Percentiles rank a stretch among this genome's conserved stretches.
These are phyloP conservation scores for Umbelopsis sp. DNA, from an alignment of 192 early-diverging fungal genomes.

Conservation along the genomic window DNA sequence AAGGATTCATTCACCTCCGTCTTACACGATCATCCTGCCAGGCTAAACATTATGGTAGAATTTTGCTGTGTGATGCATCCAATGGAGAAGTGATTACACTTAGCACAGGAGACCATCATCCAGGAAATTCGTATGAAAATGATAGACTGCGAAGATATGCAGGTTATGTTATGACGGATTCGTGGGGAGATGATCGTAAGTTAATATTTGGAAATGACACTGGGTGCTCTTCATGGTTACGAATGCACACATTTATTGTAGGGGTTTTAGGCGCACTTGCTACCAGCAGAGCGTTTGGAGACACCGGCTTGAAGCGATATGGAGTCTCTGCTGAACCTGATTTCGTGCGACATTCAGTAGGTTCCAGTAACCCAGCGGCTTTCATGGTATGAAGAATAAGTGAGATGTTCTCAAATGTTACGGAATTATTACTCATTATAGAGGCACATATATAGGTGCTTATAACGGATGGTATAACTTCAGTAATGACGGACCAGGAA, in stretches of 20 bases:
- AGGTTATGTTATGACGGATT: conserved; percentile 74
- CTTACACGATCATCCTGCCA: neutral
- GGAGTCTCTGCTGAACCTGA: conserved; percentile 76
- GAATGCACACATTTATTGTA: neutral
- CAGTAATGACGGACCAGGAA: conserved; percentile 75
- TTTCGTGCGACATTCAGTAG: conserved; percentile 52
- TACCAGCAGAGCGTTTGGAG: conserved; percentile 70
- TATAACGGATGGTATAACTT: conserved; percentile 70
- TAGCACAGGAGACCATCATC: conserved; percentile 67
- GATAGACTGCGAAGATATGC: conserved; percentile 70
- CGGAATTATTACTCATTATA: neutral
- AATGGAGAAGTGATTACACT: conserved; percentile 59
- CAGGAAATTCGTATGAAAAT: conserved; percentile 55
- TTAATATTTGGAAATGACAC: neutral
- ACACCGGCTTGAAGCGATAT: conserved; percentile 68
- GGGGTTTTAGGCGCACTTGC: conserved; percentile 63
- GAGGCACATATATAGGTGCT: conserved; percentile 34
- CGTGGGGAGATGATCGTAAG: conserved; percentile 69
- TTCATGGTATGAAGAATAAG: conserved; percentile 48
- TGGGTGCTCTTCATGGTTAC: neutral
- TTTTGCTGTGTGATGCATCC: conserved; percentile 58
- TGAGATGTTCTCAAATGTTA: neutral
- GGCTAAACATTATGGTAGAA: neutral
- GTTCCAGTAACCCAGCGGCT: conserved; percentile 58
- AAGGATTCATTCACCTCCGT: neutral